Evolutionary conservation across 352 stramenopile genomes (phyloP).

Genomic region (Globisporangium nagaii): DNA sequence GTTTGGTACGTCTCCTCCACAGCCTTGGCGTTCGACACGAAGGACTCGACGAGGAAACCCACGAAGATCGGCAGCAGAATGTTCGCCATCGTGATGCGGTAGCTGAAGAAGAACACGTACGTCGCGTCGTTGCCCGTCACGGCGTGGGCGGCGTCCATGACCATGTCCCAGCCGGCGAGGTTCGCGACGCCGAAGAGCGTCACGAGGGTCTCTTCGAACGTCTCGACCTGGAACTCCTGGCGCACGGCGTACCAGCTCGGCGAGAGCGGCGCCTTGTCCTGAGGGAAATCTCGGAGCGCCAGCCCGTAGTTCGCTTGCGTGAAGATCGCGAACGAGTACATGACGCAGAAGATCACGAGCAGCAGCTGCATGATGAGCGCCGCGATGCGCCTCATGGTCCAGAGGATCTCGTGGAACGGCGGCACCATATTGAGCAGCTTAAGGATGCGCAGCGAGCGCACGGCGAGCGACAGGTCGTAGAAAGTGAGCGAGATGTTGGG

Average conservation of each 20-base stretch:
- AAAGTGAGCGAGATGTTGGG: conserved; percentile 67
- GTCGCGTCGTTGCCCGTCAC: conserved; percentile 53
- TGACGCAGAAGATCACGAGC: conserved; percentile 81
- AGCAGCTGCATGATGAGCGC: conserved; percentile 74
- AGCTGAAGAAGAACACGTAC: conserved; percentile 81
- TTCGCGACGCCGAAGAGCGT: conserved; percentile 76
- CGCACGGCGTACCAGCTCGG: conserved; percentile 65
- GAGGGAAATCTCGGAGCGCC: conserved; percentile 49
- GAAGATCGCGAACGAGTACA: conserved; percentile 80
- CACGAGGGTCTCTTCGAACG: conserved; percentile 69
- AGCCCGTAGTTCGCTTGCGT: conserved; percentile 74
- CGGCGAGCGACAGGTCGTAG: conserved; percentile 69
- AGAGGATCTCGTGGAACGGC: conserved; percentile 81
- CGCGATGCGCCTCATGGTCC: conserved; percentile 81
- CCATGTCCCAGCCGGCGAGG: conserved; percentile 68
- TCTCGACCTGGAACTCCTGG: conserved; percentile 73
- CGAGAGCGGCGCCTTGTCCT: conserved; percentile 35
- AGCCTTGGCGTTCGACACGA: conserved; percentile 70
- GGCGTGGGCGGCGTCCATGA: conserved; percentile 77
- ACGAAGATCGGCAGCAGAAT: conserved; percentile 82
- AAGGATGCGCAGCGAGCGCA: conserved; percentile 71
- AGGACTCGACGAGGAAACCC: conserved; percentile 83
- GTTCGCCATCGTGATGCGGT: conserved; percentile 79
- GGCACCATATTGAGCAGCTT: conserved; percentile 81
- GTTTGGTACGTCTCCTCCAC: conserved; percentile 62